Percentiles rank a stretch among this genome's conserved stretches.
These are phyloP conservation scores for Gleditsia sinensis DNA, from an alignment of 306 rosid species.

Conservation along the genomic window DNA sequence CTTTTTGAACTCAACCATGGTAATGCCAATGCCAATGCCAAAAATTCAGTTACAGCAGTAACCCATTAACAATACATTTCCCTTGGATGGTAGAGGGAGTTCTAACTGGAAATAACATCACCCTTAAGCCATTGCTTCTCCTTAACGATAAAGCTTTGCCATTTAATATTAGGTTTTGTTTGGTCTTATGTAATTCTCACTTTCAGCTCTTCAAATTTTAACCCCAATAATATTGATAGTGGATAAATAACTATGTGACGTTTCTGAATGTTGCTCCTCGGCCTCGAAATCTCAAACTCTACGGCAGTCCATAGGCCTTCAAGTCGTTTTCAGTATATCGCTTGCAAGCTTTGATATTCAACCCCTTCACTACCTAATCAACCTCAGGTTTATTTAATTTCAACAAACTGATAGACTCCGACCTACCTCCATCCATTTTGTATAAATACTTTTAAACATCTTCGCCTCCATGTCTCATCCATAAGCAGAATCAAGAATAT, in stretches of 20 bases:
- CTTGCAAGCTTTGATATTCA: conserved; percentile 54
- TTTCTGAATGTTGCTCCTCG: conserved; percentile 26
- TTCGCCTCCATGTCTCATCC: conserved; percentile 28
- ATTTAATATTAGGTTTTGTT: not conserved
- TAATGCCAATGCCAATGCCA: not conserved
- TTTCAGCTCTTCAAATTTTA: not conserved
- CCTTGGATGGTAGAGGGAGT: not conserved
- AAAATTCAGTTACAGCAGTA: not conserved
- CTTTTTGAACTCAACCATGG: not conserved
- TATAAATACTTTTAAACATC: conserved; percentile 21
- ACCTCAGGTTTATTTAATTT: not conserved
- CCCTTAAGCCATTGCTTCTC: conserved; percentile 24
- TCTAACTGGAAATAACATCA: not conserved
- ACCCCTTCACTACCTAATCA: conserved; percentile 41
- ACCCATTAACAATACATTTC: no score
- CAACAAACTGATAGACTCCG: conserved; percentile 21
- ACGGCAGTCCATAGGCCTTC: conserved; percentile 44
- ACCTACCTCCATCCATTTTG: not conserved
- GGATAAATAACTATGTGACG: not conserved
- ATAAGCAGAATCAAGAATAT: not conserved
- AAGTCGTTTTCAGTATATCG: conserved; percentile 55
- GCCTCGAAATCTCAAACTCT: conserved; percentile 49
- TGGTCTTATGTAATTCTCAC: conserved; percentile 11
- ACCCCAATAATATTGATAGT: not conserved
- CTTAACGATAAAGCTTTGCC: conserved; percentile 35